Evolutionary conservation across 768 basidiomycete genomes (phyloP).

Genomic region (Leccinum boreale): DNA sequence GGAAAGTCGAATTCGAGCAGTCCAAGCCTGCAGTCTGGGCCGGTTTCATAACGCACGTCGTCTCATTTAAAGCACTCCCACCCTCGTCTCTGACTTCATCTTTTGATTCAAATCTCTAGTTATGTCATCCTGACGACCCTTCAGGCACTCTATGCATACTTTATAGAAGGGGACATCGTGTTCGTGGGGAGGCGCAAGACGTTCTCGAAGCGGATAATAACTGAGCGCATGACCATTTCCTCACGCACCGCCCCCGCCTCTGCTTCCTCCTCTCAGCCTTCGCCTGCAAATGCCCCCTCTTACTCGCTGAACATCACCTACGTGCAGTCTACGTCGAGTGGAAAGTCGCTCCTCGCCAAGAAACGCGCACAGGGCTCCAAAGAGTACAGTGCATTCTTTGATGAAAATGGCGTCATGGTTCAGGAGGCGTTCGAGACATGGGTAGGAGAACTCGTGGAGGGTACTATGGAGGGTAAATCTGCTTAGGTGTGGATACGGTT

Average conservation of each 20-base stretch:
- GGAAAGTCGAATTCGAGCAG: conserved; percentile 84
- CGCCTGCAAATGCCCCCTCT: conserved; percentile 50
- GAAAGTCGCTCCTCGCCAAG: conserved; percentile 79
- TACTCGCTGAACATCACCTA: conserved; percentile 70
- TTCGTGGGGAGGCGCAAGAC: conserved; percentile 91
- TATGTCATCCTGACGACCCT: conserved; percentile 70
- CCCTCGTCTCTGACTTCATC: conserved; percentile 4
- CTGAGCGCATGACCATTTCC: conserved; percentile 80
- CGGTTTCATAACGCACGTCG: conserved; percentile 72
- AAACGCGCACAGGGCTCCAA: conserved; percentile 56
- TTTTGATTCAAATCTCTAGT: conserved; percentile 38
- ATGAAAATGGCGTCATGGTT: conserved; percentile 75
- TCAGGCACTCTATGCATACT: conserved; percentile 82
- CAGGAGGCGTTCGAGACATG: conserved; percentile 73
- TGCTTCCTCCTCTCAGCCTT: conserved; percentile 8
- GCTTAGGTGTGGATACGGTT: conserved; percentile 28
- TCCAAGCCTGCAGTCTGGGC: conserved; percentile 77
- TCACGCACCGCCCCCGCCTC: conserved; percentile 58
- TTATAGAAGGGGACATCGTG: conserved; percentile 78
- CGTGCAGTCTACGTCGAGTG: conserved; percentile 76
- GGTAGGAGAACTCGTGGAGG: conserved; percentile 72
- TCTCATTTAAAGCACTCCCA: conserved; percentile 5
- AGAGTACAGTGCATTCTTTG: conserved; percentile 74
- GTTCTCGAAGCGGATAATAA: conserved; percentile 89
- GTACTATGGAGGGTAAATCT: conserved; percentile 66